Conservation (phyloP, 352 stramenopile species). For the Phytopythium sindhum region DNA sequence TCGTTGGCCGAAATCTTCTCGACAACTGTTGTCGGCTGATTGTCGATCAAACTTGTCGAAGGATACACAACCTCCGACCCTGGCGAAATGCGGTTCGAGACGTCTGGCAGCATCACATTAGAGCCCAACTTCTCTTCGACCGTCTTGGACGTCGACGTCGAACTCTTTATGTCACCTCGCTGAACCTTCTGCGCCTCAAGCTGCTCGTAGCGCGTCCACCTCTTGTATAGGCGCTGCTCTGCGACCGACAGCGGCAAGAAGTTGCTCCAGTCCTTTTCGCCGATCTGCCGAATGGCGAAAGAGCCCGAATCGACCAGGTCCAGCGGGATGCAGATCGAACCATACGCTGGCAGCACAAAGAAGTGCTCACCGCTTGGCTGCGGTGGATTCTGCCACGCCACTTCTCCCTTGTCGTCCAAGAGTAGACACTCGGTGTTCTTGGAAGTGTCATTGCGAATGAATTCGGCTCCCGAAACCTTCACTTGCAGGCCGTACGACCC, state of each 20-base stretch:
- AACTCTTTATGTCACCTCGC: constrained; percentile 37
- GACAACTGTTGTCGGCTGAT: constrained; percentile 75
- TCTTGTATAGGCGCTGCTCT: constrained; percentile 74
- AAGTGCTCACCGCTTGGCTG: constrained; percentile 52
- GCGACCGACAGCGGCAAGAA: constrained; percentile 59
- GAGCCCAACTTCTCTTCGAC: constrained; percentile 71
- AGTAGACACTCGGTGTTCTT: constrained; percentile 78
- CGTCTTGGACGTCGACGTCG: constrained; percentile 45
- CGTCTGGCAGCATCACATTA: constrained; percentile 46
- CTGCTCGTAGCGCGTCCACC: constrained; percentile 70
- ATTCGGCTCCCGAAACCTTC: constrained; percentile 62
- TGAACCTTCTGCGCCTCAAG: constrained; percentile 58
- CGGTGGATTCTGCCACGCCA: constrained; percentile 54
- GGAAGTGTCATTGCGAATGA: constrained; percentile 74
- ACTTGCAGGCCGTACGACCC: constrained; percentile 76
- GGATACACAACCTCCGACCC: constrained; percentile 71
- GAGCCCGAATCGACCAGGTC: constrained; percentile 62
- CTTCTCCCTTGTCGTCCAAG: constrained; percentile 41
- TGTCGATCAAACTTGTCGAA: constrained; percentile 70
- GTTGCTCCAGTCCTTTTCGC: constrained; percentile 86
- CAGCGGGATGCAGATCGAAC: constrained; percentile 64
- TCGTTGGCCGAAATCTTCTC: constrained; percentile 74
- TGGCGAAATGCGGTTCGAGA: constrained; percentile 34
- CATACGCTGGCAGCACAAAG: constrained; percentile 49
- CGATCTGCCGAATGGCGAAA: constrained; percentile 83